Evolutionary conservation across 345 rosid genomes (phyloP).

Genomic region (Trapa incisa): DNA sequence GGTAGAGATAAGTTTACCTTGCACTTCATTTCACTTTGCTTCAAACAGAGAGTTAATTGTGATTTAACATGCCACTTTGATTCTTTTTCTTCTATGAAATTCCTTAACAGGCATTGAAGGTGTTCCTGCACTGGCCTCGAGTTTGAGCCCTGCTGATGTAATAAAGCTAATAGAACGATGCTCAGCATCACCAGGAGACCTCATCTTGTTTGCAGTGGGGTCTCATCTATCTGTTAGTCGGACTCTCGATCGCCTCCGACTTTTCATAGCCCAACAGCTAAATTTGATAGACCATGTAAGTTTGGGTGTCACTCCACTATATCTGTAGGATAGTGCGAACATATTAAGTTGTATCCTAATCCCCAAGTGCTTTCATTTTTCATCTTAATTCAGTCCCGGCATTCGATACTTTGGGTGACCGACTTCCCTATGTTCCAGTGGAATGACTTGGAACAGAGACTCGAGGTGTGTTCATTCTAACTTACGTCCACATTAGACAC

Average conservation of each 20-base stretch:
- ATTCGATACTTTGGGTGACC: conserved; percentile 89
- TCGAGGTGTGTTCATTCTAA: conserved; percentile 46
- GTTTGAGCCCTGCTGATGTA: conserved; percentile 42
- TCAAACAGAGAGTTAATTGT: not conserved
- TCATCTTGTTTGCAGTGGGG: conserved; percentile 85
- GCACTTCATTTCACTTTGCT: not conserved
- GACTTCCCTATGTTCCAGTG: conserved; percentile 98
- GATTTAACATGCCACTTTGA: not conserved
- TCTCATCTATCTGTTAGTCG: conserved; percentile 55
- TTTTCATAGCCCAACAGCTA: conserved; percentile 53
- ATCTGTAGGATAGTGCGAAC: conserved; percentile 4
- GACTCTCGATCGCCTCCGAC: conserved; percentile 70
- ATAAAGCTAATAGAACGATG: conserved; percentile 42
- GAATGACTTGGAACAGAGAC: conserved; percentile 76
- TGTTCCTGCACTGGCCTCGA: conserved; percentile 56
- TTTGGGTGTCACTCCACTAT: conserved; percentile 7
- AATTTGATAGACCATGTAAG: conserved; percentile 73
- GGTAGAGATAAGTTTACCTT: conserved; percentile 31
- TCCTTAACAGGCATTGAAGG: conserved; percentile 59
- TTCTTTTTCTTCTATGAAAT: not conserved
- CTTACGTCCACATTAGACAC: conserved; percentile 5
- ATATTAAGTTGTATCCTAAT: not conserved
- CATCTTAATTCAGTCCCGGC: conserved; percentile 44
- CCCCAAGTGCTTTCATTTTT: conserved; percentile 7
- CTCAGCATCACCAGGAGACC: conserved; percentile 72